These are phyloP conservation scores for Leishmania braziliensis DNA, from an alignment of 208 protist species.

Conservation along the genomic window DNA sequence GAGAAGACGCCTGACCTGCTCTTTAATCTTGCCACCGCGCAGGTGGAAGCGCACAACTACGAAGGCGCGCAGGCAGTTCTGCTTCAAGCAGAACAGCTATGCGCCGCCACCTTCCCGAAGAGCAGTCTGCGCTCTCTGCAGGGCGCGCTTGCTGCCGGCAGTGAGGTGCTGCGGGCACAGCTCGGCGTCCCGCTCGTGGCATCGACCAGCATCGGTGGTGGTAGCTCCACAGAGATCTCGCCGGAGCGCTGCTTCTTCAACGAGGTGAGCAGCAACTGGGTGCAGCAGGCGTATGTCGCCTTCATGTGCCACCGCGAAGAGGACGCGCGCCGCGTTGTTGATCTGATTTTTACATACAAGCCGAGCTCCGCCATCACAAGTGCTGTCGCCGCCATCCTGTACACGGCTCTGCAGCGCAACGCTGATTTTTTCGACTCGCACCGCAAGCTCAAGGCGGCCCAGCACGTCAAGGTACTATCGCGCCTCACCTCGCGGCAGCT, in stretches of 20 bases:
- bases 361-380: constrained; percentile 60
- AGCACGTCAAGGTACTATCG: constrained; percentile 52
- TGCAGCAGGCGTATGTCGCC: constrained; percentile 80
- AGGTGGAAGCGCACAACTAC: constrained; percentile 64
- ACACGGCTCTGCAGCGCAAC: constrained; percentile 56
- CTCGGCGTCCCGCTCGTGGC: constrained; percentile 27
- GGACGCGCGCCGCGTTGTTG: constrained; percentile 45
- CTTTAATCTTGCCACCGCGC: constrained; percentile 80
- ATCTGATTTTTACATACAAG: constrained; percentile 56
- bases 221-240: constrained; percentile 5
- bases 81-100: constrained; percentile 65
- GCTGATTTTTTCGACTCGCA: constrained; percentile 77
- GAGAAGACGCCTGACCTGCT: constrained; percentile 74
- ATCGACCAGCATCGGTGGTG: neutral
- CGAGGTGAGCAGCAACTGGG: constrained; percentile 78
- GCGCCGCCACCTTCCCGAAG: constrained; percentile 44
- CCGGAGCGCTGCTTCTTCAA: constrained; percentile 79
- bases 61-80: constrained; percentile 56
- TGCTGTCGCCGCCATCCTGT: constrained; percentile 76
- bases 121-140: constrained; percentile 53
- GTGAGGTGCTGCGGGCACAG: constrained; percentile 32
- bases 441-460: constrained; percentile 65
- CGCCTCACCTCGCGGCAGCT: constrained; percentile 74
- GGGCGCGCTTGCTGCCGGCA: constrained; percentile 44
- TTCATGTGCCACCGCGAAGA: constrained; percentile 53